Evolutionary conservation across 352 stramenopile species (phyloP), one percentile per base, ranked within the genome.

Genomic region (Halophytophthora batemanensis): DNA sequence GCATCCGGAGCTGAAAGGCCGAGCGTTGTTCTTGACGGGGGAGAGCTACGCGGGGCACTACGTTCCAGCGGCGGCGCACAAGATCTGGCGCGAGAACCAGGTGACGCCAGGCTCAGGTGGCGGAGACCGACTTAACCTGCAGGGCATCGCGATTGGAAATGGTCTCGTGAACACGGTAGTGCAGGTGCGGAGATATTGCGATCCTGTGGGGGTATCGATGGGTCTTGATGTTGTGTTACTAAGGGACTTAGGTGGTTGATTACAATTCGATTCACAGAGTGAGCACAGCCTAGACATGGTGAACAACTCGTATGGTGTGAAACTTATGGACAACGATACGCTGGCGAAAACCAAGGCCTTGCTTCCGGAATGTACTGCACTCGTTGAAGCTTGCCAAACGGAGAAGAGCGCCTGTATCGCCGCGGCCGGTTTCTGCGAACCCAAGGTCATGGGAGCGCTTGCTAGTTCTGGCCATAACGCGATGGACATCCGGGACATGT

Each of bases 41-140:
- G 75, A 88, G 52, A 82, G 64, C 50, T 85, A 85, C 36, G 72
- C 45, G 0, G 77, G 74, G 0, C 74, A 88, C 51, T 86, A 82
- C 48, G 71, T 81, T 6, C 74, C 77, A 6, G 60, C 55, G 0
- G 63, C 53, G 1, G 73, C 74, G 4, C 66, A 82, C 48, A 77
- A 77, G 40, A 81, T 87, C 28, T 71, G 55, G 43, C 29, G 66
- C 4, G 52, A 70, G 55, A 77, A 71, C 53, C 66, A 75, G 21
- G 22, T n/a, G 14, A 5, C 46, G 4, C n/a, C n/a, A n/a, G n/a
- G n/a, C n/a, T n/a, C n/a, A n/a, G n/a, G n/a, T n/a, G 59, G 55
- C 15, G 34, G 38, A 21, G 52, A 21, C 25, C 46, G 41, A 21
- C 62, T 87, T 25, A 77, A 81, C 33, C 54, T 88, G 8, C 25